Evolutionary conservation across 2,329 filamentous ascomycete species (phyloP).

Genomic region (Aspergillus melleus): DNA sequence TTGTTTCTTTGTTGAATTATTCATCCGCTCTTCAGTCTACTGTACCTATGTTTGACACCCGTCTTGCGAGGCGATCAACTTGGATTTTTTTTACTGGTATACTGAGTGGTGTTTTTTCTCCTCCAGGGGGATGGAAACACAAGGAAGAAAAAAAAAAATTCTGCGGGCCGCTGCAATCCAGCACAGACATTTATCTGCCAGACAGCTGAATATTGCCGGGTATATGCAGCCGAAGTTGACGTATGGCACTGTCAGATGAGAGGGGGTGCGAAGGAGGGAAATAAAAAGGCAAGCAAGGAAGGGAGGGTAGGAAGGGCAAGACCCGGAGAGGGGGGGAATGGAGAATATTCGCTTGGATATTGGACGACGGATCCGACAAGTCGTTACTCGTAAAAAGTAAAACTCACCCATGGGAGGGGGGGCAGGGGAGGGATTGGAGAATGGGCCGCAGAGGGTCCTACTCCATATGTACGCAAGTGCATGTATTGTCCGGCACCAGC

Average conservation of each 20-base stretch:
- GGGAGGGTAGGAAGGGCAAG: not conserved
- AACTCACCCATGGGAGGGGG: not conserved
- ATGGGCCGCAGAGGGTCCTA: slow-evolving; percentile 17
- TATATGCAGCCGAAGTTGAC: slow-evolving; percentile 19
- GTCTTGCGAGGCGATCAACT: not conserved
- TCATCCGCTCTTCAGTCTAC: too few relatives aligned
- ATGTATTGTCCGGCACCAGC: slow-evolving; percentile 16
- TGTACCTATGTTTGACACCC: not conserved
- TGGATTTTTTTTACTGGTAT: too few relatives aligned
- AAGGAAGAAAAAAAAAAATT: slow-evolving; percentile 3
- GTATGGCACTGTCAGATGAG: slow-evolving; percentile 7
- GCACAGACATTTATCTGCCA: slow-evolving; percentile 7
- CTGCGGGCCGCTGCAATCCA: slow-evolving; percentile 13
- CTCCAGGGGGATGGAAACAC: not conserved
- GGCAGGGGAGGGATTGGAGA: slow-evolving; percentile 8
- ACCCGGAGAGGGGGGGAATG: not conserved
- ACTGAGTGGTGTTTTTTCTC: too few relatives aligned
- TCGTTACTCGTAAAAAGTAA: slow-evolving; percentile 6
- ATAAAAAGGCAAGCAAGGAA: not conserved
- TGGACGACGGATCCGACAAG: slow-evolving; percentile 14
- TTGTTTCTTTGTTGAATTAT: too few relatives aligned
- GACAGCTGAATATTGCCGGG: slow-evolving; percentile 16
- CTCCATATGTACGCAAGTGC: slow-evolving; percentile 21
- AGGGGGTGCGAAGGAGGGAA: slow-evolving; percentile 2
- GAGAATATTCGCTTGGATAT: slow-evolving; percentile 7